Conservation (phyloP, 2,329 filamentous ascomycete species). For the Stachybotrys chartarum region DNA sequence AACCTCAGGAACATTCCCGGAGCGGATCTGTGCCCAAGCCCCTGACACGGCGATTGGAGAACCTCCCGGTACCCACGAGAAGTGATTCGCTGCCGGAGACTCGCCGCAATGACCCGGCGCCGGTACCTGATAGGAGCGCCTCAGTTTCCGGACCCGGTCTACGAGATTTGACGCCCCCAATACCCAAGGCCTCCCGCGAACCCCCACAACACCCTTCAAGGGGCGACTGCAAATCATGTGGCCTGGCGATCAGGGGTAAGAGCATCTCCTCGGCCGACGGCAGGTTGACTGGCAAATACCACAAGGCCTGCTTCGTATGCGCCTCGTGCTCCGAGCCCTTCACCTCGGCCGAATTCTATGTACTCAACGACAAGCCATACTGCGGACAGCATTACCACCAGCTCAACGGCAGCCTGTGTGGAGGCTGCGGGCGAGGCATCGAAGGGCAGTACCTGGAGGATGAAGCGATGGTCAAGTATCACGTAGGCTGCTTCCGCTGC, state of each 20-base stretch:
- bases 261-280: conserved; percentile 92
- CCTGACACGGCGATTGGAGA: not conserved
- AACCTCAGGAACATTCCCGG: not conserved
- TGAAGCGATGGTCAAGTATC: conserved; percentile 69
- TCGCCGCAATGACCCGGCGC: conserved; percentile 4
- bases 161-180: conserved; percentile 5
- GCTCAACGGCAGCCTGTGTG: conserved; percentile 81
- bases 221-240: conserved; percentile 78
- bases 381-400: conserved; percentile 91
- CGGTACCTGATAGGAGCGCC: not conserved
- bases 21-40: not conserved
- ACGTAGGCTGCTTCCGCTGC: conserved; percentile 81
- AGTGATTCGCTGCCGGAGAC: conserved; percentile 5
- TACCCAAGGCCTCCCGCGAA: conserved; percentile 29
- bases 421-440: conserved; percentile 73
- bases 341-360: conserved; percentile 84
- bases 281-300: conserved; percentile 84
- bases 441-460: conserved; percentile 93
- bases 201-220: conserved; percentile 41
- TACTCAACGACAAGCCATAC: conserved; percentile 79
- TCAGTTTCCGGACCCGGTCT: not conserved
- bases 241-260: conserved; percentile 73
- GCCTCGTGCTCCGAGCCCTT: conserved; percentile 76
- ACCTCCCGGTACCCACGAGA: not conserved
- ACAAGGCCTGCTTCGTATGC: conserved; percentile 93